phyloP scores from a whole-genome alignment of 106 monocot species.

The Acorus gramineus region DNA sequence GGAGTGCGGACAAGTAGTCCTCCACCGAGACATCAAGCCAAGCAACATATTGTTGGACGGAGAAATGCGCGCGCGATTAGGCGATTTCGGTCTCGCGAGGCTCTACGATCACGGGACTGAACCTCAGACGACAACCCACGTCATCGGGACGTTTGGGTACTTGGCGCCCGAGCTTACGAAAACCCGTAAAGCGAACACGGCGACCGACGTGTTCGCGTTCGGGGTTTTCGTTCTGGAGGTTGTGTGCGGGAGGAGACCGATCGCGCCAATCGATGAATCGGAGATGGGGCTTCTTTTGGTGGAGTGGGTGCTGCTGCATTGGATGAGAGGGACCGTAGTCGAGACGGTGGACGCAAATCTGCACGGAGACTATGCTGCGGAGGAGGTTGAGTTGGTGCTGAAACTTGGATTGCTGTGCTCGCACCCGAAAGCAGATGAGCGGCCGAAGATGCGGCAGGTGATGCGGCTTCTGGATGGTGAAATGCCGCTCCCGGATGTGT shows the following conservation, averaged over 20 bases:
- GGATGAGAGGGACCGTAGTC: too few species aligned
- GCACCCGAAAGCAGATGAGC: too few species aligned
- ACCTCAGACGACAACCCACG: slow-evolving; percentile 3
- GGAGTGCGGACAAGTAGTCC: background rate
- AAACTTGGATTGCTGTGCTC: too few species aligned
- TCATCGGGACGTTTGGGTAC: slow-evolving; percentile 10
- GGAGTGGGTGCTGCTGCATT: background rate
- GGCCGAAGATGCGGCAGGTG: too few species aligned
- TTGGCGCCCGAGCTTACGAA: slow-evolving; percentile 8
- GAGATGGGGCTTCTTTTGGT: background rate
- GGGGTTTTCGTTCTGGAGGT: slow-evolving; percentile 13
- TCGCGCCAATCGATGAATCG: background rate
- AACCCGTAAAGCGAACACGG: background rate
- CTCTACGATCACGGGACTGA: slow-evolving; percentile 4
- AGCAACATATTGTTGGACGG: slow-evolving; percentile 6
- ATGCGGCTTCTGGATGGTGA: too few species aligned
- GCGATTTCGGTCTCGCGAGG: slow-evolving; percentile 17
- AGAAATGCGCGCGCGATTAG: slow-evolving; percentile 2
- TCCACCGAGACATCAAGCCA: slow-evolving; percentile 9
- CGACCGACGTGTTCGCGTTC: slow-evolving; percentile 11
- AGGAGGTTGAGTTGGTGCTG: too few species aligned
- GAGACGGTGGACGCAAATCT: too few species aligned
- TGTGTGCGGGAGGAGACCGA: slow-evolving; percentile 10
- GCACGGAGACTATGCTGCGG: too few species aligned
- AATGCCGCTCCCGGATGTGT: too few species aligned